Conservation (phyloP, 129 eudicot genomes). For the Logfia minima region DNA sequence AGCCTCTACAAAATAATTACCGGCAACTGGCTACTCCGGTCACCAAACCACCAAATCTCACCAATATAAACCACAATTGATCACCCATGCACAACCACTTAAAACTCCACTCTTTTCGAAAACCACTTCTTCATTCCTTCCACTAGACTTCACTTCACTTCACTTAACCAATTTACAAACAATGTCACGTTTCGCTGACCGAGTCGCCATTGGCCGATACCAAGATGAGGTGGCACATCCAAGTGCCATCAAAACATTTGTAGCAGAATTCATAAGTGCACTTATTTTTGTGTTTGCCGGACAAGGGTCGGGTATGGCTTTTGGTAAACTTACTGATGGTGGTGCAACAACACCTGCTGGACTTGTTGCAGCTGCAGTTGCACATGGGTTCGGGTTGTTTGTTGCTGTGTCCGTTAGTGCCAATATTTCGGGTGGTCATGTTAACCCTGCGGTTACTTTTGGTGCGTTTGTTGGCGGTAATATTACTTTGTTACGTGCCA, state of each 20-base stretch:
- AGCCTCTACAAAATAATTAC: not conserved
- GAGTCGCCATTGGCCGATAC: conserved; percentile 43
- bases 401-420: conserved; percentile 52
- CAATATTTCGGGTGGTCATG: conserved; percentile 64
- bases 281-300: conserved; percentile 61
- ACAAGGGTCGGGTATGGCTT: conserved; percentile 59
- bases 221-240: conserved; percentile 50
- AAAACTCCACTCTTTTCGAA: not conserved
- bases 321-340: conserved; percentile 37
- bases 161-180: conserved; percentile 26
- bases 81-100: not conserved
- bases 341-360: conserved; percentile 45
- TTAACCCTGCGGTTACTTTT: conserved; percentile 65
- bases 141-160: conserved; percentile 14
- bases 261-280: conserved; percentile 58
- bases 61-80: conserved; percentile 12
- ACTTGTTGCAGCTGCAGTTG: conserved; percentile 49
- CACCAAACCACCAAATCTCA: not conserved
- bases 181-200: conserved; percentile 20
- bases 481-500: conserved; percentile 42
- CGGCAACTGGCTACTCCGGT: conserved; percentile 46
- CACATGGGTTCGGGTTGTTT: conserved; percentile 52
- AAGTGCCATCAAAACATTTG: conserved; percentile 49
- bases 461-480: conserved; percentile 56
- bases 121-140: not conserved